Evolutionary conservation across 805 yeast species (phyloP).

Genomic region (Saccharomyces paradoxus): DNA sequence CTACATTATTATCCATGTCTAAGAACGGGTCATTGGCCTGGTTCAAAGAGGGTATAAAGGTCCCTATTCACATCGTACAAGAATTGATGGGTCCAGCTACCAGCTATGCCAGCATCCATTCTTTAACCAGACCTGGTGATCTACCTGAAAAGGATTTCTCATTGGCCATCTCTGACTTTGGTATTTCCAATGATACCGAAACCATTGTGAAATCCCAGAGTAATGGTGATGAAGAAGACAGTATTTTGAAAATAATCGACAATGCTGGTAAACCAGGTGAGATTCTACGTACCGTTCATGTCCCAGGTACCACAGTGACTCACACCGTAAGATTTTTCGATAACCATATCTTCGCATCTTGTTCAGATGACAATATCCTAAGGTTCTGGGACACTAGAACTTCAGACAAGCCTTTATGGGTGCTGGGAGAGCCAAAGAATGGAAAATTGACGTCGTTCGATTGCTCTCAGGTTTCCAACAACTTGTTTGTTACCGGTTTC

Average conservation of each 20-base stretch:
- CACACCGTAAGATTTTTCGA: slow-evolving; percentile 23
- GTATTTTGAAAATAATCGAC: slow-evolving; percentile 21
- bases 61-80: slow-evolving; percentile 22
- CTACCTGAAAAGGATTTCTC: background rate
- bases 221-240: slow-evolving; percentile 18
- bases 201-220: slow-evolving; percentile 22
- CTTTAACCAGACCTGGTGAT: slow-evolving; percentile 12
- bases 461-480: slow-evolving; percentile 17
- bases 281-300: slow-evolving; percentile 16
- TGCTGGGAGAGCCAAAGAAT: slow-evolving; percentile 17
- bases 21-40: slow-evolving; percentile 25
- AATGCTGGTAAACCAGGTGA: slow-evolving; percentile 22
- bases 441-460: slow-evolving; percentile 21
- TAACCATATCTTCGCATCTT: slow-evolving; percentile 22
- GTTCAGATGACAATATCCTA: slow-evolving; percentile 22
- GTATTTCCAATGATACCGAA: slow-evolving; percentile 17
- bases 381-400: slow-evolving; percentile 26
- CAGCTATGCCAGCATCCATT: slow-evolving; percentile 19
- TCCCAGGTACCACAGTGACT: slow-evolving; percentile 20
- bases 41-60: slow-evolving; percentile 22
- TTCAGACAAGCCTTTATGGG: slow-evolving; percentile 18
- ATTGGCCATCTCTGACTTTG: slow-evolving; percentile 20
- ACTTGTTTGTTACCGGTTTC: slow-evolving; percentile 23
- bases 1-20: slow-evolving; percentile 25
- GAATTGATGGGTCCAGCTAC: slow-evolving; percentile 24